A percentile compares a stretch with the other conserved stretches of the same genome.
These are phyloP conservation scores for Gyromitra esculenta DNA, from an alignment of 2,329 filamentous ascomycete genomes.

Conservation along the genomic window DNA sequence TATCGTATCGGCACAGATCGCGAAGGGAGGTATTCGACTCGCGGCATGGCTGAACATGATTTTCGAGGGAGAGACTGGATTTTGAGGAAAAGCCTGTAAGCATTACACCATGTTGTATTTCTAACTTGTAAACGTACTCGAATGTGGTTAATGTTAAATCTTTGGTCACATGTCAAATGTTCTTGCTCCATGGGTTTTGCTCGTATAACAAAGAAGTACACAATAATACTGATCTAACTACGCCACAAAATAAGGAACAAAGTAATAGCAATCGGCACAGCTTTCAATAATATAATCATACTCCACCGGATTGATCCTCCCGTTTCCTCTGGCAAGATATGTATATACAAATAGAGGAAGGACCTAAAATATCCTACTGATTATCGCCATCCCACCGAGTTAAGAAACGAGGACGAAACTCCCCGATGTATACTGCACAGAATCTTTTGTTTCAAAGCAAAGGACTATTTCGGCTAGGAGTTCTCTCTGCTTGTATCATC, in stretches of 20 bases:
- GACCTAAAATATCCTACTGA: no score
- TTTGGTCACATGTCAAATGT: no score
- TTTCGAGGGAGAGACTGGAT: conserved; percentile 60
- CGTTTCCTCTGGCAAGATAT: no score
- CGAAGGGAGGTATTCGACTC: conserved; percentile 72
- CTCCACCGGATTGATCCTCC: not conserved
- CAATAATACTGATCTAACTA: not conserved
- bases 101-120: no score
- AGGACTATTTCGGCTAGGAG: not conserved
- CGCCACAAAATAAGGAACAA: conserved; percentile 2
- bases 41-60: conserved; percentile 74
- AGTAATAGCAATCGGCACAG: not conserved
- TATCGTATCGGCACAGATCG: conserved; percentile 72
- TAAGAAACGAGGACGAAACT: no score
- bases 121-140: no score
- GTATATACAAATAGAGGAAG: no score
- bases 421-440: no score
- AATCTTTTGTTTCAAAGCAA: not conserved
- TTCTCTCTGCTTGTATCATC: not conserved
- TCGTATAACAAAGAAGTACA: not conserved
- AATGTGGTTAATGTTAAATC: no score
- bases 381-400: no score
- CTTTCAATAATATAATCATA: not conserved
- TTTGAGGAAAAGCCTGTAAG: conserved; percentile 5
- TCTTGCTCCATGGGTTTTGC: no score